phyloP scores from a whole-genome alignment of 495 filamentous ascomycete species.

The Cercophora samala region DNA sequence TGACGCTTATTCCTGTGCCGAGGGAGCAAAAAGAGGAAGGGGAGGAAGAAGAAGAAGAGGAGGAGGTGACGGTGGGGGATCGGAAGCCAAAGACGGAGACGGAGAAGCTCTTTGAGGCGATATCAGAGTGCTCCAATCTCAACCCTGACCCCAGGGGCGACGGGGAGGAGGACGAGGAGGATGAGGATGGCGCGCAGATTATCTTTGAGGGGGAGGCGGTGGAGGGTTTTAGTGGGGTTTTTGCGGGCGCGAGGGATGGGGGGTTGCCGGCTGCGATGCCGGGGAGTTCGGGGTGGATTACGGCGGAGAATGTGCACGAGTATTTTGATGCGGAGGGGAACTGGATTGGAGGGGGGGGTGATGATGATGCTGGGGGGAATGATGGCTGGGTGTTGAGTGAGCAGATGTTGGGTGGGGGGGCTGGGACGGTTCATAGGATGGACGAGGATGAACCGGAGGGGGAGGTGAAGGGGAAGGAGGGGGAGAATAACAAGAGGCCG shows the following conservation, averaged over 20 bases:
- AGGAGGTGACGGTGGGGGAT: not conserved
- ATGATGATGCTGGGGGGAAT: slow-evolving; percentile 30
- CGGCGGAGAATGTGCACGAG: slow-evolving; percentile 87
- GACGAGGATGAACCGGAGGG: slow-evolving; percentile 41
- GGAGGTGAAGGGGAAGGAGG: slow-evolving; percentile 29
- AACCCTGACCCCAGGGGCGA: slow-evolving; percentile 68
- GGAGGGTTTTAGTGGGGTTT: slow-evolving; percentile 47
- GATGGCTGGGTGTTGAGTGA: slow-evolving; percentile 28
- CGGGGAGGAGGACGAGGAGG: slow-evolving; percentile 49
- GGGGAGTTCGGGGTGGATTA: slow-evolving; percentile 92
- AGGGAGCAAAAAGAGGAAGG: slow-evolving; percentile 17
- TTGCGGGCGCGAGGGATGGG: slow-evolving; percentile 43
- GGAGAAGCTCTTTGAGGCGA: slow-evolving; percentile 65
- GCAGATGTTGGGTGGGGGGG: slow-evolving; percentile 39
- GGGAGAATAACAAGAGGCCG: slow-evolving; percentile 16
- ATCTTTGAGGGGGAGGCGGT: slow-evolving; percentile 55
- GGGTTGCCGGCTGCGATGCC: slow-evolving; percentile 72
- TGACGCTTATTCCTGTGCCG: slow-evolving; percentile 65
- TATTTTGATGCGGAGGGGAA: slow-evolving; percentile 58
- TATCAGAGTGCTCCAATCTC: slow-evolving; percentile 82
- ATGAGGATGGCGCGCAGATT: slow-evolving; percentile 51
- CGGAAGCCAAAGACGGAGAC: slow-evolving; percentile 33
- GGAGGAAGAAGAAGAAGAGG: slow-evolving; percentile 11
- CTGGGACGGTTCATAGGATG: slow-evolving; percentile 39
- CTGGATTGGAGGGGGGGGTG: slow-evolving; percentile 44